phyloP scores from a whole-genome alignment of 1,139 yeast genomes.

The Suhomyces ambrosiae region DNA sequence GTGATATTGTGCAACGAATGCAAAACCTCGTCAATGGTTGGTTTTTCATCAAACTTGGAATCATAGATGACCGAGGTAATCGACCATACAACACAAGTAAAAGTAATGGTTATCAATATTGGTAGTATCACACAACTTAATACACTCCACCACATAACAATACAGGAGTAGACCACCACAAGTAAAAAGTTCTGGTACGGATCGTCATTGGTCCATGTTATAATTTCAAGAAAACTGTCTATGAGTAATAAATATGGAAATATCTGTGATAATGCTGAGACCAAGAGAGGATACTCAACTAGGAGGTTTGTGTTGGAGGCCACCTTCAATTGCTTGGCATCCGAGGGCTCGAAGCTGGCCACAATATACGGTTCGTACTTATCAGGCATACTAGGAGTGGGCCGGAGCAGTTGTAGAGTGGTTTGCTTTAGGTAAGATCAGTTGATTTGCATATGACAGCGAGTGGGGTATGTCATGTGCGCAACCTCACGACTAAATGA shows the following conservation, averaged over 20 bases:
- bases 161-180: slow-evolving; percentile 40
- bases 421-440: not conserved
- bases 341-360: slow-evolving; percentile 42
- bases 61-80: slow-evolving; percentile 47
- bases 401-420: not conserved
- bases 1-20: slow-evolving; percentile 54
- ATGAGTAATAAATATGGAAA: slow-evolving; percentile 51
- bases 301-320: slow-evolving; percentile 33
- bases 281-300: slow-evolving; percentile 48
- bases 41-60: slow-evolving; percentile 47
- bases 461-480: slow-evolving; percentile 14
- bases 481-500: too few relatives aligned
- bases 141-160: slow-evolving; percentile 49
- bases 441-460: slow-evolving; percentile 11
- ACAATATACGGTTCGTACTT: slow-evolving; percentile 20
- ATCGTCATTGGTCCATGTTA: slow-evolving; percentile 61
- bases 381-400: slow-evolving; percentile 16
- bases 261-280: slow-evolving; percentile 48
- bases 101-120: slow-evolving; percentile 32
- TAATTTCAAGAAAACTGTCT: slow-evolving; percentile 46
- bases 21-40: slow-evolving; percentile 60
- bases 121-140: slow-evolving; percentile 44
- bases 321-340: slow-evolving; percentile 31
- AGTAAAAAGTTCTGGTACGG: slow-evolving; percentile 51
- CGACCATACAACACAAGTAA: slow-evolving; percentile 50